Conservation (phyloP, 805 yeast species). For the Blastobotrys parvus region DNA sequence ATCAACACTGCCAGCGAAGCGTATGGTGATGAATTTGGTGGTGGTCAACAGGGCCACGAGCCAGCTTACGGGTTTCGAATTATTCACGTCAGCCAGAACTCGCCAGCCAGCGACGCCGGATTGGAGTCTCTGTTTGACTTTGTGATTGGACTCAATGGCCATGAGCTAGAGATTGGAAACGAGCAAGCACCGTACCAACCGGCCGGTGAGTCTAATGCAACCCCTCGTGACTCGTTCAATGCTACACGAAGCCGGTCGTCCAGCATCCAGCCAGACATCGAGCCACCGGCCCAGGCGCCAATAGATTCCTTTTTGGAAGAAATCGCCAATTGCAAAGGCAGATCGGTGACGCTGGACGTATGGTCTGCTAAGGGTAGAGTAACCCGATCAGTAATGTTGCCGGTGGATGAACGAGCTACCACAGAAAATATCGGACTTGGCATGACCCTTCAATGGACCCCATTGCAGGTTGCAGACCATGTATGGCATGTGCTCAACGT, state of each 20-base stretch:
- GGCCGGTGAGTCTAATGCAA: neutral
- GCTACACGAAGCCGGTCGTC: neutral
- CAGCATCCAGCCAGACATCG: neutral
- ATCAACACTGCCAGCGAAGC: conserved; percentile 20
- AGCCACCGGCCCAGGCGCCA: conserved; percentile 15
- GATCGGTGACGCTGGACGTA: conserved; percentile 46
- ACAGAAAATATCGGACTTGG: conserved; percentile 54
- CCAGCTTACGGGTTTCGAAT: conserved; percentile 48
- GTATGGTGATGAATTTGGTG: neutral
- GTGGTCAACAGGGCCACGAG: conserved; percentile 1
- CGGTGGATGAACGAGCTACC: conserved; percentile 11
- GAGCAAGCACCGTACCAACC: neutral
- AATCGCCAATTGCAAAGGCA: conserved; percentile 32
- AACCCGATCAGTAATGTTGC: conserved; percentile 26
- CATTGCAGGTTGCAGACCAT: conserved; percentile 63
- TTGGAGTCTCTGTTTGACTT: conserved; percentile 85
- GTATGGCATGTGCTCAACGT: conserved; percentile 82
- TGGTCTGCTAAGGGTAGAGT: conserved; percentile 79
- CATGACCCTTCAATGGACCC: conserved; percentile 61
- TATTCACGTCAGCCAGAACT: conserved; percentile 38
- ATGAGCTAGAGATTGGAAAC: conserved; percentile 31
- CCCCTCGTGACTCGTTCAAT: neutral
- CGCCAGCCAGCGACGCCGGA: conserved; percentile 44
- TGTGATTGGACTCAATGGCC: conserved; percentile 71
- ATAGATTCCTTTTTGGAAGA: conserved; percentile 32